phyloP scores from a whole-genome alignment of 2,329 filamentous ascomycete genomes.

The Colletotrichum spinosum region DNA sequence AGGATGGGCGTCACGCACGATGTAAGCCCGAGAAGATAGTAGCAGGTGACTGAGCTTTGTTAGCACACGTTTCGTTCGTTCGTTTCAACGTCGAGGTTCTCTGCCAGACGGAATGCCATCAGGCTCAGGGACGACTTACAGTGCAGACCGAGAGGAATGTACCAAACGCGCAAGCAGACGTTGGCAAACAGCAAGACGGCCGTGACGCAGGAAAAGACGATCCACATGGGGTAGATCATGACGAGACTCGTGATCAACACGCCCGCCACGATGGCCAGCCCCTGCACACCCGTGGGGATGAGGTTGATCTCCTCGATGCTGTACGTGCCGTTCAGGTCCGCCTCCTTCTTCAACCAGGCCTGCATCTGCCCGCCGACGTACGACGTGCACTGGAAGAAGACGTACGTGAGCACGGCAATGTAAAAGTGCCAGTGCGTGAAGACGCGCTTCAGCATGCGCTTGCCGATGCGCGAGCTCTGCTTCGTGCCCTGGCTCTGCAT shows the following conservation, averaged over 20 bases:
- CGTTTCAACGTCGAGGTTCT: too few species aligned
- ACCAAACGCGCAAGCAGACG: constrained; percentile 35
- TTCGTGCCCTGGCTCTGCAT: constrained; percentile 39
- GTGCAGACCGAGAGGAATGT: constrained; percentile 37
- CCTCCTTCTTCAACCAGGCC: constrained; percentile 39
- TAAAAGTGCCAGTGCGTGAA: constrained; percentile 45
- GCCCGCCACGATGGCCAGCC: constrained; percentile 40
- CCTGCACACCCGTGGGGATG: constrained; percentile 37
- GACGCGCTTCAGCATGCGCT: constrained; percentile 42
- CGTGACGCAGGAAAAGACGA: constrained; percentile 41
- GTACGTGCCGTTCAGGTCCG: constrained; percentile 28
- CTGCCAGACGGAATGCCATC: rapidly evolving
- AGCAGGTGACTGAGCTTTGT: constrained; percentile 13
- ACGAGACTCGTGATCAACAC: constrained; percentile 42
- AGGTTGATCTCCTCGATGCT: constrained; percentile 38
- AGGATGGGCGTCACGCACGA: constrained; percentile 38
- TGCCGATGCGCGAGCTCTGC: constrained; percentile 39
- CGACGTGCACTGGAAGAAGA: constrained; percentile 39
- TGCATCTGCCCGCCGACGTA: constrained; percentile 40
- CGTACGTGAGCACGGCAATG: constrained; percentile 40
- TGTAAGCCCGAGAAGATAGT: constrained; percentile 38
- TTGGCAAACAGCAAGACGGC: constrained; percentile 36
- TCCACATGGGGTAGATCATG: constrained; percentile 48
- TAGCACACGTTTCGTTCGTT: not conserved
- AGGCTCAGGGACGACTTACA: constrained; percentile 7